Percentiles rank a stretch among this genome's conserved stretches.
Conservation (phyloP, 768 basidiomycete species). For the Chalciporus chontae region DNA sequence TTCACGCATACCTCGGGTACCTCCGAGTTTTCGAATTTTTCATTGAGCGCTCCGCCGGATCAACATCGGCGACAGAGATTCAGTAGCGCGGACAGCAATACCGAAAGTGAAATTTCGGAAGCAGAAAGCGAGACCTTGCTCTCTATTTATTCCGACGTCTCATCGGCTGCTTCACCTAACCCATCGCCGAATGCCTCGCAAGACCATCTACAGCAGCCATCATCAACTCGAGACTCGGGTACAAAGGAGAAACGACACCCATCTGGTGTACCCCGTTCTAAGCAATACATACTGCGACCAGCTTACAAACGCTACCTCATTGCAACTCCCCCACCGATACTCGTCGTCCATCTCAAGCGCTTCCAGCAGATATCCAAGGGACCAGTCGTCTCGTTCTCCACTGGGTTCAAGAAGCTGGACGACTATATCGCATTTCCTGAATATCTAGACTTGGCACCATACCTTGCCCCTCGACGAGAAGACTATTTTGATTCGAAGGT, state of each 20-base stretch:
- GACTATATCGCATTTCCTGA: conserved; percentile 91
- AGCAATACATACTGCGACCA: conserved; percentile 72
- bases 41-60: conserved; percentile 29
- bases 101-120: conserved; percentile 32
- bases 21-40: conserved; percentile 23
- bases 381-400: conserved; percentile 58
- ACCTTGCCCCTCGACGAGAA: conserved; percentile 76
- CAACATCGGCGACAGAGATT: conserved; percentile 16
- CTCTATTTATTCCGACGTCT: conserved; percentile 33
- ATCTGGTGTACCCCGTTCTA: conserved; percentile 35
- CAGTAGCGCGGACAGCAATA: conserved; percentile 24
- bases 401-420: conserved; percentile 85
- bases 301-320: conserved; percentile 97
- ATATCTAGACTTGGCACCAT: conserved; percentile 78
- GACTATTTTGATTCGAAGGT: conserved; percentile 54
- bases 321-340: conserved; percentile 75
- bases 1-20: conserved; percentile 7
- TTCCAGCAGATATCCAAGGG: conserved; percentile 83
- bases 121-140: conserved; percentile 32
- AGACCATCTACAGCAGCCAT: conserved; percentile 20
- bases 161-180: conserved; percentile 30
- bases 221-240: conserved; percentile 22
- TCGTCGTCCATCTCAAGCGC: conserved; percentile 91
- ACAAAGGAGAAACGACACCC: conserved; percentile 32
- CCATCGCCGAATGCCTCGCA: conserved; percentile 31